These are phyloP conservation scores for Malassezia yamatoensis DNA, from an alignment of 1,284 basidiomycete species.

Conservation along the genomic window DNA sequence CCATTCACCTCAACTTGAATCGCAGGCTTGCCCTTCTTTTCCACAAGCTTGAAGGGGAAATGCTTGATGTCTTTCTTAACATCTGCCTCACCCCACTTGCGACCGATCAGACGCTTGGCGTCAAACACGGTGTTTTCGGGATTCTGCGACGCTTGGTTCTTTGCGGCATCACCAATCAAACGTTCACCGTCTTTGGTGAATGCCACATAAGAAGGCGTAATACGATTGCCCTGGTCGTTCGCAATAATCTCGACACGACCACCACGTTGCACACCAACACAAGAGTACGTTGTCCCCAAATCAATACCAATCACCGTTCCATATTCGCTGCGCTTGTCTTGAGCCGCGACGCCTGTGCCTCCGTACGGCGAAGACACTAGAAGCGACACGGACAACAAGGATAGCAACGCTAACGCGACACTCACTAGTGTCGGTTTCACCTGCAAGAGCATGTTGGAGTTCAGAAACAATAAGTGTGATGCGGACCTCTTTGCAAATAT, in stretches of 20 bases:
- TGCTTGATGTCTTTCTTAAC: conserved; percentile 50
- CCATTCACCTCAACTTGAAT: conserved; percentile 43
- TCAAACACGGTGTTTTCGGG: conserved; percentile 85
- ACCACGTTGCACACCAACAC: conserved; percentile 69
- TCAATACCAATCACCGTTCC: conserved; percentile 79
- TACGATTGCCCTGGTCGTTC: conserved; percentile 51
- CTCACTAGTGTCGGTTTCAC: conserved; percentile 14
- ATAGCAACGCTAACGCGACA: conserved; percentile 7
- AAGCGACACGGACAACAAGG: conserved; percentile 13
- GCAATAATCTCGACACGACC: conserved; percentile 48
- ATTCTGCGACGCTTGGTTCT: conserved; percentile 61
- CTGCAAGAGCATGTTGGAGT: conserved; percentile 1
- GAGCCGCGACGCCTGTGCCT: conserved; percentile 35
- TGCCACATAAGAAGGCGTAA: conserved; percentile 48
- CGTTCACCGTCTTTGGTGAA: conserved; percentile 61
- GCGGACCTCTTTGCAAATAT: neutral
- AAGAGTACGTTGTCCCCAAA: conserved; percentile 55
- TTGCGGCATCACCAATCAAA: conserved; percentile 59
- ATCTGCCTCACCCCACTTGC: conserved; percentile 53
- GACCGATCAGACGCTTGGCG: conserved; percentile 83
- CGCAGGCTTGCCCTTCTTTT: conserved; percentile 47
- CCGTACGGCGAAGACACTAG: conserved; percentile 16
- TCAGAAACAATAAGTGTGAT: neutral
- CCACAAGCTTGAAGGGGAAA: conserved; percentile 51
- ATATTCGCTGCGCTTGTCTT: conserved; percentile 52